A percentile compares a stretch with the other conserved stretches of the same genome.
Conservation (phyloP, 1,284 basidiomycete genomes). For the Ceratobasidium sp. region DNA sequence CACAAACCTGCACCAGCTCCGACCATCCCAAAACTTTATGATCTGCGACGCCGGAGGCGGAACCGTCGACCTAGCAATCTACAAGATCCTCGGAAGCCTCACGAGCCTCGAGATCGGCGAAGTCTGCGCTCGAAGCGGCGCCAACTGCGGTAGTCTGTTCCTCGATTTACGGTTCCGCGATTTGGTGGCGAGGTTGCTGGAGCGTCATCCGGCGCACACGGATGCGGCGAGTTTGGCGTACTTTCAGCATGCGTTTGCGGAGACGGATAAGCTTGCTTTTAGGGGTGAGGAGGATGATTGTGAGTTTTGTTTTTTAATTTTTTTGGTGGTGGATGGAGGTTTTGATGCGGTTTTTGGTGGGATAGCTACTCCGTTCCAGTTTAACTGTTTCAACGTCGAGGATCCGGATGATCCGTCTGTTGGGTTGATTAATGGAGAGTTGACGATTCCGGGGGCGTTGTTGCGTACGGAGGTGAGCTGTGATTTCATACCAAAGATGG, state of each 20-base stretch:
- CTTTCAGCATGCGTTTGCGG: slow-evolving; percentile 87
- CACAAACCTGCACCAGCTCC: slow-evolving; percentile 80
- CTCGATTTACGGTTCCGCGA: slow-evolving; percentile 81
- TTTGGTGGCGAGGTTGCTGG: slow-evolving; percentile 76
- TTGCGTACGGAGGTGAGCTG: slow-evolving; percentile 71
- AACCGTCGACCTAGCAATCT: slow-evolving; percentile 80
- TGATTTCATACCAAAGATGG: not conserved
- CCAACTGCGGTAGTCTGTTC: slow-evolving; percentile 85
- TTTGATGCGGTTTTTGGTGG: slow-evolving; percentile 6
- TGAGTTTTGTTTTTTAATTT: slow-evolving; percentile 56
- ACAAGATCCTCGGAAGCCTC: slow-evolving; percentile 84
- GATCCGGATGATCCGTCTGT: slow-evolving; percentile 61
- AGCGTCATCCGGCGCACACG: slow-evolving; percentile 82
- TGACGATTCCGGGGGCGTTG: slow-evolving; percentile 81
- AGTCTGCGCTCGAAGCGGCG: slow-evolving; percentile 84
- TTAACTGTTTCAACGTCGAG: slow-evolving; percentile 59
- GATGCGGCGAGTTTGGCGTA: slow-evolving; percentile 82
- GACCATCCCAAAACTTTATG: slow-evolving; percentile 82
- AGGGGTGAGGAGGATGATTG: slow-evolving; percentile 79
- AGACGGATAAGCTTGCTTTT: slow-evolving; percentile 85
- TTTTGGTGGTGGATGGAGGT: not conserved
- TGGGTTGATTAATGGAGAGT: slow-evolving; percentile 82
- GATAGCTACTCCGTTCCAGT: slow-evolving; percentile 76
- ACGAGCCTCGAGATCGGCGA: slow-evolving; percentile 86
- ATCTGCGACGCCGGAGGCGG: slow-evolving; percentile 86